Evolutionary conservation across 352 stramenopile species (phyloP).

Genomic region (Globisporangium heterothallicum): DNA sequence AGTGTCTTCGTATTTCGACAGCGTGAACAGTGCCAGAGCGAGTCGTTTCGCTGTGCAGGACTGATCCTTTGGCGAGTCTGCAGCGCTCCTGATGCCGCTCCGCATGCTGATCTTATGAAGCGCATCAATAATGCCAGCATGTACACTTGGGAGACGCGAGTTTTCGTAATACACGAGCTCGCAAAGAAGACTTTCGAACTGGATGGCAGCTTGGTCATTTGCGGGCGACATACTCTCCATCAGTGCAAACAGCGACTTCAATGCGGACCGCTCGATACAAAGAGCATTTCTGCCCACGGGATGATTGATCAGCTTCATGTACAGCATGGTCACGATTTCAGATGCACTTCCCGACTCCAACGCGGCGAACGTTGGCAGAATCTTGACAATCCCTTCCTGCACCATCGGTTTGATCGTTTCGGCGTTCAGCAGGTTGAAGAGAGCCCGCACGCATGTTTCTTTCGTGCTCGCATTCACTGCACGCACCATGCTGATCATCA

Average conservation of each 20-base stretch:
- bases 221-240: constrained; percentile 19
- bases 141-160: constrained; percentile 39
- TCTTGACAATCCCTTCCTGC: constrained; percentile 58
- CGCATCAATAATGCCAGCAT: constrained; percentile 49
- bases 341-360: constrained; percentile 21
- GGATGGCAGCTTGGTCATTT: constrained; percentile 1
- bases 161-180: constrained; percentile 54
- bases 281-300: constrained; percentile 36
- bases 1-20: constrained; percentile 44
- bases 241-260: constrained; percentile 47
- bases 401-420: constrained; percentile 64
- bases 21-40: constrained; percentile 45
- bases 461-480: constrained; percentile 56
- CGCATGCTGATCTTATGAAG: constrained; percentile 25
- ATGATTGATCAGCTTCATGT: constrained; percentile 49
- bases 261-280: constrained; percentile 32
- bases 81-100: constrained; percentile 8
- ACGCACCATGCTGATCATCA: constrained; percentile 81
- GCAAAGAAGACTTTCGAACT: constrained; percentile 39
- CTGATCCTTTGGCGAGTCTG: not conserved
- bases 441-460: constrained; percentile 55
- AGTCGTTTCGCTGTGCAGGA: constrained; percentile 19
- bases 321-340: constrained; percentile 46
- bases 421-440: constrained; percentile 59
- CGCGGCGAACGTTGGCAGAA: constrained; percentile 41